Percentiles rank a stretch among this genome's conserved stretches.
These are phyloP conservation scores for Starmerella potacharoeniae DNA, from an alignment of 805 yeast species.

Conservation along the genomic window DNA sequence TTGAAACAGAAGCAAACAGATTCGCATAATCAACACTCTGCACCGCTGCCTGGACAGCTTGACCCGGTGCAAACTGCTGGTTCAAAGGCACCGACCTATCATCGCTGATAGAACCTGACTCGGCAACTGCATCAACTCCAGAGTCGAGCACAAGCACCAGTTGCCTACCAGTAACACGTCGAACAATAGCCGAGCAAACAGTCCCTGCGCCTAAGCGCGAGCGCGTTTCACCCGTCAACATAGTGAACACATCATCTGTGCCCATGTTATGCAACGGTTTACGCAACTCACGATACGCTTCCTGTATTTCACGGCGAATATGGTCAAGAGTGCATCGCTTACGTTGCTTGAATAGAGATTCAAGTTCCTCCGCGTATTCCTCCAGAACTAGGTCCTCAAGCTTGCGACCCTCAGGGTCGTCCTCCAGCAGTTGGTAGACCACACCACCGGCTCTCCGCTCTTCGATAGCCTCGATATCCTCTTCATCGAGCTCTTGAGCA, in stretches of 20 bases:
- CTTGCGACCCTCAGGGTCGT: slow-evolving; percentile 52
- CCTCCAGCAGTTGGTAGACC: slow-evolving; percentile 57
- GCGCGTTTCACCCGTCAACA: slow-evolving; percentile 77
- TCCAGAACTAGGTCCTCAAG: slow-evolving; percentile 80
- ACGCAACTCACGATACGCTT: slow-evolving; percentile 79
- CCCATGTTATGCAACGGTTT: slow-evolving; percentile 53
- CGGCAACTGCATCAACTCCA: slow-evolving; percentile 47
- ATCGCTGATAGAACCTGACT: slow-evolving; percentile 29
- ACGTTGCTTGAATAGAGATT: slow-evolving; percentile 45
- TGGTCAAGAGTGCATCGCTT: slow-evolving; percentile 69
- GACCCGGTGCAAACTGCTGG: slow-evolving; percentile 38
- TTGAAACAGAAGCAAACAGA: slow-evolving; percentile 62
- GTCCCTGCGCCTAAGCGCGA: slow-evolving; percentile 57
- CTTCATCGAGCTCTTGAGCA: slow-evolving; percentile 92
- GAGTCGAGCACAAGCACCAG: slow-evolving; percentile 41
- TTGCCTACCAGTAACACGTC: slow-evolving; percentile 45
- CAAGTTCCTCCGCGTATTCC: slow-evolving; percentile 86
- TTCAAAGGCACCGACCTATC: slow-evolving; percentile 23
- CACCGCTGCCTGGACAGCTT: slow-evolving; percentile 78
- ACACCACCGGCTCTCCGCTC: slow-evolving; percentile 60
- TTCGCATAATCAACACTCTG: slow-evolving; percentile 57
- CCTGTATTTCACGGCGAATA: slow-evolving; percentile 77
- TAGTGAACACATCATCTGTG: slow-evolving; percentile 66
- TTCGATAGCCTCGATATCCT: slow-evolving; percentile 69
- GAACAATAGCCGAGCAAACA: slow-evolving; percentile 63